phyloP scores from a whole-genome alignment of 805 yeast genomes.

The Myxozyma vanderwaltii region DNA sequence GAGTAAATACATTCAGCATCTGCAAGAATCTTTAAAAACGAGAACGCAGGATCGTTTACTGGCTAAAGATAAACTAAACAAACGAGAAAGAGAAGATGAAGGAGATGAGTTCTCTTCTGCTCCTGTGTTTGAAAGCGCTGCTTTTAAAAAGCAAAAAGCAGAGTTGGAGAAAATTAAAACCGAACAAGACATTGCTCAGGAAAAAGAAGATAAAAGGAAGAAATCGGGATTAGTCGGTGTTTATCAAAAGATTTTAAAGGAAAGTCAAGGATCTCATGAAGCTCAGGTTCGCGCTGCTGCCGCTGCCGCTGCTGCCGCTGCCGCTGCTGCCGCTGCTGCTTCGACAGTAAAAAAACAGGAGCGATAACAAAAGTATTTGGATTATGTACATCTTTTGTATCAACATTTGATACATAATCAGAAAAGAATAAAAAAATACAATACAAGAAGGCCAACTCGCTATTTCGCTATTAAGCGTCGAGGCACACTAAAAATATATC shows the following conservation, averaged over 20 bases:
- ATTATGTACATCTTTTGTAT: too few species aligned
- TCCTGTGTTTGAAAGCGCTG: slow-evolving; percentile 53
- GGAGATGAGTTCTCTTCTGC: slow-evolving; percentile 46
- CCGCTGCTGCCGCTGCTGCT: neutral
- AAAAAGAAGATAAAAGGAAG: slow-evolving; percentile 6
- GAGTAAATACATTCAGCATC: slow-evolving; percentile 46
- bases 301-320: slow-evolving; percentile 28
- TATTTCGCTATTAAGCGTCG: neutral
- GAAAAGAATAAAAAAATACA: neutral
- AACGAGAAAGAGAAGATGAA: slow-evolving; percentile 47
- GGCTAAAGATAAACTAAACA: slow-evolving; percentile 45
- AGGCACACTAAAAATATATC: neutral
- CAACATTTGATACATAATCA: too few species aligned
- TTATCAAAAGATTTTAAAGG: slow-evolving; percentile 26
- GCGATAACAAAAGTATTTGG: too few species aligned
- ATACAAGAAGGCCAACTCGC: neutral
- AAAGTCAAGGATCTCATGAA: slow-evolving; percentile 19
- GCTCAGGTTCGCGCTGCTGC: slow-evolving; percentile 27
- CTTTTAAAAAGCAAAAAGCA: slow-evolving; percentile 49
- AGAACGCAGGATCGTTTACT: slow-evolving; percentile 52
- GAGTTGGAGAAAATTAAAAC: slow-evolving; percentile 36
- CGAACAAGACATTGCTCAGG: slow-evolving; percentile 32
- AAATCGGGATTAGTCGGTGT: slow-evolving; percentile 14
- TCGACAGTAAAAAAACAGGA: neutral
- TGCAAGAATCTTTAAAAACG: slow-evolving; percentile 50